These are phyloP conservation scores for Theileria orientalis DNA, from an alignment of 169 alveolate genomes.

Conservation along the genomic window DNA sequence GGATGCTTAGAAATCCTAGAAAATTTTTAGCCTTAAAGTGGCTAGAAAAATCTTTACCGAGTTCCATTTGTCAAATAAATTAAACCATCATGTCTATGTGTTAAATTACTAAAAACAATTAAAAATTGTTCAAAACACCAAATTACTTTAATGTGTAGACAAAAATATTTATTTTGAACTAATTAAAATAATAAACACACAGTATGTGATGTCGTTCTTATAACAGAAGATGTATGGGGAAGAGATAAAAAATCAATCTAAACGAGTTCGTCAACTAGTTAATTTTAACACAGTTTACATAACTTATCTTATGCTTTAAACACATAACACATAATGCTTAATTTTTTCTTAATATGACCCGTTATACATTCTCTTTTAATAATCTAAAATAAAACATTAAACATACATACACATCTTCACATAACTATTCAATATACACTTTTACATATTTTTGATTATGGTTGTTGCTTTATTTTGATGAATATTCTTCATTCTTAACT, in stretches of 20 bases:
- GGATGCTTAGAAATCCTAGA: conserved; percentile 44
- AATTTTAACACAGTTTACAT: no score
- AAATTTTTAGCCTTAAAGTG: conserved; percentile 61
- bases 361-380: no score
- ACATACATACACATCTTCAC: no score
- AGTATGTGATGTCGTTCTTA: conserved; percentile 1
- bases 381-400: no score
- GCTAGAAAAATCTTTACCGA: conserved; percentile 35
- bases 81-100: not conserved
- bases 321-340: no score
- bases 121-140: not conserved
- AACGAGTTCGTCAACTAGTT: no score
- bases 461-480: no score
- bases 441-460: not conserved
- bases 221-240: not conserved
- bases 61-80: conserved; percentile 9
- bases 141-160: not conserved
- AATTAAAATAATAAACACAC: not conserved
- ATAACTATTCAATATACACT: not conserved
- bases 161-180: not conserved
- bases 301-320: no score
- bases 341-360: no score
- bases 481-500: no score
- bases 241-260: not conserved
- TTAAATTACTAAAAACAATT: not conserved